Base-by-base conservation (phyloP, 1,139 yeast species). In the Kurtzmaniella natalensis region DNA sequence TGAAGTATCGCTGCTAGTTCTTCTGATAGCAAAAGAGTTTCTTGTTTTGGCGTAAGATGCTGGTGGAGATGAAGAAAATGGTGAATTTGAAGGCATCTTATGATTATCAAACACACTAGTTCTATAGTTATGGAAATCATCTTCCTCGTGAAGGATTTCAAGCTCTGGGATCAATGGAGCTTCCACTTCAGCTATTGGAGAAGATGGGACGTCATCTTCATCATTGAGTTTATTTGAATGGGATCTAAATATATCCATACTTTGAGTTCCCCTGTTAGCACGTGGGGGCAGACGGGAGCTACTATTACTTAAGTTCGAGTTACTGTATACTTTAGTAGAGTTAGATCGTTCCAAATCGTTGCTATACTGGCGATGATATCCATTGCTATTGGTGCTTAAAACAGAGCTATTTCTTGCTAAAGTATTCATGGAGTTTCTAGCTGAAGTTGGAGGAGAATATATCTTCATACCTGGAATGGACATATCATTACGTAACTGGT, bases 401-500 rank as follows among this genome's bases (percentile, higher is more conserved):
- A n/a, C 7, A 8, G 30, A 9, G 30, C 14, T 23, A 11, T 23
- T 14, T 5, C 26, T 14, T 8, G 16, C 14, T 8, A 23, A 23
- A 11, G 26, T 23, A 5, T 14, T 11, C 11, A 7, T 11, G 5
- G 29, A 26, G 6, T 17, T 26, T 18, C 17, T 28, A 4, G 31
- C 14, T 7, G 31, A 29, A 10, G 18, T 16, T 7, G 26, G 25
- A 20, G 31, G 31, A 11, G 26, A 29, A 15, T 13, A 29, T 18
- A 28, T 21, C 32, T 56, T 55, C 24, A 61, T 44, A 0, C 70
- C 64, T 0, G 72, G 72, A 2, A 55, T 52, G 6, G 56, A 40
- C 68, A 72, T 59, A 15, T 65, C 72, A 7, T 55, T 46, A 32
- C 77, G 48, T 37, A 69, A 47, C 20, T 50, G 51, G 37, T 65